Evolutionary conservation across 1,139 yeast species (phyloP).

Genomic region (Protomyces inouyei): DNA sequence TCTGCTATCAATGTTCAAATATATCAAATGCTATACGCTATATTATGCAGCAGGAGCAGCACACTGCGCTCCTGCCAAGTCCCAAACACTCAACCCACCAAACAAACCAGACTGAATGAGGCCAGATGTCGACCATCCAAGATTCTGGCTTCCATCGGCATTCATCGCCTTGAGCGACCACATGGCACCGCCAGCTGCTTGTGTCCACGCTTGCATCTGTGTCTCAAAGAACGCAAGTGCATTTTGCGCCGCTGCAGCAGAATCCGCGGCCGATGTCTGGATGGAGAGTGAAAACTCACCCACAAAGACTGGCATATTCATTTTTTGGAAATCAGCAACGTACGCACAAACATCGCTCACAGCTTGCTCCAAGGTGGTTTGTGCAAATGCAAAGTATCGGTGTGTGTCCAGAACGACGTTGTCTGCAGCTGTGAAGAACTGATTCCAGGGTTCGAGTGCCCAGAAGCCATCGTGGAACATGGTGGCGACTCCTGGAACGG

Average conservation of each 20-base stretch:
- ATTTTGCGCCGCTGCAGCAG: slow-evolving; percentile 52
- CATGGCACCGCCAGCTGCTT: slow-evolving; percentile 21
- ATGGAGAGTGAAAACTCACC: slow-evolving; percentile 96
- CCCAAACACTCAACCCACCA: not conserved
- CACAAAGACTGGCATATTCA: slow-evolving; percentile 61
- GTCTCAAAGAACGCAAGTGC: slow-evolving; percentile 12
- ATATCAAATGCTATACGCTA: no score
- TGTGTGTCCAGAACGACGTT: slow-evolving; percentile 25
- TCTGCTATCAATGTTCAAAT: no score
- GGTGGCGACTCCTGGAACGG: slow-evolving; percentile 26
- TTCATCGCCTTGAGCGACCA: slow-evolving; percentile 6
- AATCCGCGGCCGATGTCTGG: slow-evolving; percentile 61
- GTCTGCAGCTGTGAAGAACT: slow-evolving; percentile 12
- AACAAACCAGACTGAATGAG: slow-evolving; percentile 11
- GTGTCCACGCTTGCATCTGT: slow-evolving; percentile 16
- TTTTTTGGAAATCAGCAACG: slow-evolving; percentile 47
- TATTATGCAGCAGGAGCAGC: not conserved
- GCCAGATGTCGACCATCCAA: slow-evolving; percentile 9
- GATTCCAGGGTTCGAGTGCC: slow-evolving; percentile 71
- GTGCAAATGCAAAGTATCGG: slow-evolving; percentile 71
- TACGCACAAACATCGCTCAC: slow-evolving; percentile 57
- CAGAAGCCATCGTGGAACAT: slow-evolving; percentile 54
- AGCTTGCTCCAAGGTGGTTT: slow-evolving; percentile 57
- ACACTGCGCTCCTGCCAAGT: not conserved
- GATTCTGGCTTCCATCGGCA: slow-evolving; percentile 1